Base-by-base conservation (phyloP, 2,329 filamentous ascomycete species). In the Elsinoe fawcettii region DNA sequence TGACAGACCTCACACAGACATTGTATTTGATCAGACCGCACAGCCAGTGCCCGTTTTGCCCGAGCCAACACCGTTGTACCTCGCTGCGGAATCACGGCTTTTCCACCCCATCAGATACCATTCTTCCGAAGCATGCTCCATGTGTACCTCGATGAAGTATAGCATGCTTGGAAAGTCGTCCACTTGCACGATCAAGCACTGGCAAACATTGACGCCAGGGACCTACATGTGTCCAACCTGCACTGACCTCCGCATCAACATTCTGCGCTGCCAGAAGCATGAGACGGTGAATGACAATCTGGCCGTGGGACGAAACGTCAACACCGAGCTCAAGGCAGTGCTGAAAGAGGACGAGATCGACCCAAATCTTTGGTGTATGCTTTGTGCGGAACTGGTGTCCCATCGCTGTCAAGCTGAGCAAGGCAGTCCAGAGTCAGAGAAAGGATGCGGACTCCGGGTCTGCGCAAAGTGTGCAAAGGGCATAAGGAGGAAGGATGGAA, bases 341-440 rank as follows among this genome's bases (percentile, higher is more conserved):
- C 60, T 64, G 34, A 47, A 60, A 18, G 60, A 60, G 9, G 34
- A 51, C 8, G 41, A 58, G 8, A 11, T 51, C 23, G 59, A 66
- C 64, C 63, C 11, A 5, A 14, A 37, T 5, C 3, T 37, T 16
- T 76, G 71, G 70, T 77, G 75, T 60, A 65, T 66, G 3, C 49
- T 78, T 1, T 77, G 75, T 54, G 67, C 69, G 2, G 64, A 64
- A 9, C 67, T 72, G 1, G 75, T 73, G 0, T 66, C 66, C 2
- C 71, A 69, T 36, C 62, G 63, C 18, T 77, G 74, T 12, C 5
- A 37, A 14, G 27, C 34, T 7, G 34, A n/a, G 3, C 14, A 37
- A 6, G 34, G 9, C n/a, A n/a, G 4, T 37, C 34, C 9, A 12
- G 34, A 12, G 34, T 37, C 58, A 39, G 3, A 54, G 47, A 11